A percentile compares a stretch with the other conserved stretches of the same genome.
phyloP scores from a whole-genome alignment of 352 stramenopile genomes.

The Phytophthora cactorum region DNA sequence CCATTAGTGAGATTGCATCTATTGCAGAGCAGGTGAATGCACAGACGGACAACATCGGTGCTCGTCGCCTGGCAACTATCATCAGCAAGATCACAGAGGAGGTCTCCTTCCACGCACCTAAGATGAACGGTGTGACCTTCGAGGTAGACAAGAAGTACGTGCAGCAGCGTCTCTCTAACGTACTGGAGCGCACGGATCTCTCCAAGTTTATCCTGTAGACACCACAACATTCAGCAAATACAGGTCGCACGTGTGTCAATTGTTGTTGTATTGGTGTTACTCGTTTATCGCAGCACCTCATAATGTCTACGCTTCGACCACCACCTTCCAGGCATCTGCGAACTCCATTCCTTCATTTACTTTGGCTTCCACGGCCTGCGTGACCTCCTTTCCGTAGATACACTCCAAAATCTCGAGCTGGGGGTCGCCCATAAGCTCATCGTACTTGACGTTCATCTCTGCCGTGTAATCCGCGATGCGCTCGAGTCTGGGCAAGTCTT shows the following conservation, averaged over 20 bases:
- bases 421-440: slow-evolving; percentile 40
- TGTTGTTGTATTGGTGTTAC: slow-evolving; percentile 3
- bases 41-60: slow-evolving; percentile 98
- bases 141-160: slow-evolving; percentile 94
- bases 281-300: not conserved
- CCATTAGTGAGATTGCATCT: slow-evolving; percentile 96
- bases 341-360: slow-evolving; percentile 45
- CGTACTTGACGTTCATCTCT: slow-evolving; percentile 42
- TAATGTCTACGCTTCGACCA: slow-evolving; percentile 19
- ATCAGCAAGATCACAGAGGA: slow-evolving; percentile 98
- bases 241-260: slow-evolving; percentile 3
- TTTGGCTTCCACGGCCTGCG: slow-evolving; percentile 36
- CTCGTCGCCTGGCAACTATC: slow-evolving; percentile 95
- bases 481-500: slow-evolving; percentile 43
- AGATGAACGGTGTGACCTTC: slow-evolving; percentile 87
- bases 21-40: slow-evolving; percentile 95
- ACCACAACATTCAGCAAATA: slow-evolving; percentile 7
- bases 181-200: slow-evolving; percentile 95
- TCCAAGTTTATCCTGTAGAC: slow-evolving; percentile 98
- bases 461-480: slow-evolving; percentile 48
- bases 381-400: slow-evolving; percentile 50
- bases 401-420: slow-evolving; percentile 59
- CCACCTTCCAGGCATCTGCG: slow-evolving; percentile 41
- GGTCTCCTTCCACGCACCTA: slow-evolving; percentile 97
- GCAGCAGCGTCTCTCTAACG: slow-evolving; percentile 91